Percentiles rank a stretch among this genome's conserved stretches.
Evolutionary conservation across 257 asterid species (phyloP).

Genomic region (Eucommia ulmoides): DNA sequence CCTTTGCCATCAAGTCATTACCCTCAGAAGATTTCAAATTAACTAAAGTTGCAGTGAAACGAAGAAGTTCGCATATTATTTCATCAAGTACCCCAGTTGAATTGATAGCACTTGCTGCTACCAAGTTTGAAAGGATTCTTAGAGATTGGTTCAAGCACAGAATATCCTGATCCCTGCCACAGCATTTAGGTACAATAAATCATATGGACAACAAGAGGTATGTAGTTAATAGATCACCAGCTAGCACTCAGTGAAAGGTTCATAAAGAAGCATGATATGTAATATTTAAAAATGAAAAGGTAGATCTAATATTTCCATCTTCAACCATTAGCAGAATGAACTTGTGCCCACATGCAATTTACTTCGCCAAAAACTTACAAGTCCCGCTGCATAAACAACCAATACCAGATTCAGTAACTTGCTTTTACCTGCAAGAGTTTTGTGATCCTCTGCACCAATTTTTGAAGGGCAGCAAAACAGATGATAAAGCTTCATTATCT

Average conservation of each 20-base stretch:
- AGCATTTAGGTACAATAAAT: too few species aligned
- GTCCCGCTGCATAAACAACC: too few species aligned
- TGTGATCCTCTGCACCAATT: slow-evolving; percentile 38
- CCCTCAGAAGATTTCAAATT: slow-evolving; percentile 39
- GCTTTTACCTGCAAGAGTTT: slow-evolving; percentile 45
- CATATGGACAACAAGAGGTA: too few species aligned
- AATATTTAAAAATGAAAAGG: too few species aligned
- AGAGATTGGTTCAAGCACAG: slow-evolving; percentile 61
- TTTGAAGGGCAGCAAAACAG: slow-evolving; percentile 62
- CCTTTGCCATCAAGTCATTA: slow-evolving; percentile 81
- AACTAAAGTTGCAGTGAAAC: slow-evolving; percentile 39
- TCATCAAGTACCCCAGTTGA: slow-evolving; percentile 70
- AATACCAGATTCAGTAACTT: too few species aligned
- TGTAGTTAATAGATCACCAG: too few species aligned
- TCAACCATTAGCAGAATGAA: too few species aligned
- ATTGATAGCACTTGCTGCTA: slow-evolving; percentile 62
- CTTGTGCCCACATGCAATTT: too few species aligned
- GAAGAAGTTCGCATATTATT: slow-evolving; percentile 52
- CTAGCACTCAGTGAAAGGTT: not conserved
- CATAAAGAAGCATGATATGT: not conserved
- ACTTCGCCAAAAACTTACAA: too few species aligned
- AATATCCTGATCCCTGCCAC: slow-evolving; percentile 57
- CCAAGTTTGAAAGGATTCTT: slow-evolving; percentile 72
- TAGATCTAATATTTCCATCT: too few species aligned
- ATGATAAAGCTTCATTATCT: slow-evolving; percentile 77